Percentiles rank a stretch among this genome's conserved stretches.
Conservation (phyloP, 2,329 filamentous ascomycete genomes). For the Paraconiothyrium sp. region DNA sequence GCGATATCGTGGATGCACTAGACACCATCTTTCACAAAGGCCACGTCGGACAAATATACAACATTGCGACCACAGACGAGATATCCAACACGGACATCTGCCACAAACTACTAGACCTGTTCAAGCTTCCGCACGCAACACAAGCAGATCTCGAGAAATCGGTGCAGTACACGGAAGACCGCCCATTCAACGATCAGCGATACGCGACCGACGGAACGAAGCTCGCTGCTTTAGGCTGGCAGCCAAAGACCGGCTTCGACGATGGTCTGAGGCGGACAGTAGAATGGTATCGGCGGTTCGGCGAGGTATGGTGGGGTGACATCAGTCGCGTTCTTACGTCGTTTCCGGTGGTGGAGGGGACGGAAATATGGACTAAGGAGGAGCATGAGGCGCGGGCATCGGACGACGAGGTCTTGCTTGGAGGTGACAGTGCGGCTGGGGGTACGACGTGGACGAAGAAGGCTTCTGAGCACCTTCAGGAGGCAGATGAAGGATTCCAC, state of each 20-base stretch:
- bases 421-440: constrained; percentile 19
- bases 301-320: constrained; percentile 54
- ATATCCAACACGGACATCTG: constrained; percentile 78
- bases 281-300: constrained; percentile 51
- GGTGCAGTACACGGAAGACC: constrained; percentile 79
- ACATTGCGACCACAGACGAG: constrained; percentile 81
- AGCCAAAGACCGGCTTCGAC: constrained; percentile 47
- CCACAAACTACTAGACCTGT: constrained; percentile 69
- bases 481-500: constrained; percentile 8
- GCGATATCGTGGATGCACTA: constrained; percentile 82
- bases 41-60: constrained; percentile 78
- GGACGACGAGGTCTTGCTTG: constrained; percentile 37
- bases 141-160: constrained; percentile 66
- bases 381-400: constrained; percentile 50
- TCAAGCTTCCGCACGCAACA: constrained; percentile 59
- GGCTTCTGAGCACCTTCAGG: constrained; percentile 32
- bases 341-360: constrained; percentile 51
- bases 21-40: constrained; percentile 86
- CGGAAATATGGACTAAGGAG: constrained; percentile 52
- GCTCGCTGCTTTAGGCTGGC: constrained; percentile 48
- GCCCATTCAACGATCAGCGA: constrained; percentile 66
- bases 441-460: constrained; percentile 37
- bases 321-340: constrained; percentile 51
- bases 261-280: constrained; percentile 49
- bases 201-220: constrained; percentile 53